Conservation (phyloP, 2,329 filamentous ascomycete species). For the Pyricularia pennisetigena region DNA sequence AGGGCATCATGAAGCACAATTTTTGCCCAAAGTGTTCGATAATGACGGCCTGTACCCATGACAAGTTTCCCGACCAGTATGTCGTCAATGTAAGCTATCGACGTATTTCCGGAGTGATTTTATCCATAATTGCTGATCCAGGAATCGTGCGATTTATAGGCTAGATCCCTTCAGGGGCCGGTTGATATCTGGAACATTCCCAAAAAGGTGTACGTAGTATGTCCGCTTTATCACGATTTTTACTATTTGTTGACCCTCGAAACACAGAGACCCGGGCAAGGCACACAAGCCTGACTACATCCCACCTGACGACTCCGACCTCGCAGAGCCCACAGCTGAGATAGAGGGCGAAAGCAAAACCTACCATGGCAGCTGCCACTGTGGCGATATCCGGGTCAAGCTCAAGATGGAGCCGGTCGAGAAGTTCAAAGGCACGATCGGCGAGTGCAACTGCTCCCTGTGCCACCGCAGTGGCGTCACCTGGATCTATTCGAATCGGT, state of each 20-base stretch:
- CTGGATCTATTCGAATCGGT: conserved; percentile 31
- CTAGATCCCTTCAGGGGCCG: conserved; percentile 26
- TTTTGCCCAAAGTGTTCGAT: conserved; percentile 44
- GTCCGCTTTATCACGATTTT: background rate
- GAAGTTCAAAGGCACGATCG: conserved; percentile 16
- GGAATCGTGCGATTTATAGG: background rate
- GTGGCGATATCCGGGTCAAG: conserved; percentile 35
- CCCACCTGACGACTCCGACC: conserved; percentile 26
- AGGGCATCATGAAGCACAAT: conserved; percentile 17
- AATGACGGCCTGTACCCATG: conserved; percentile 9
- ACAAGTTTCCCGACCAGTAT: conserved; percentile 10
- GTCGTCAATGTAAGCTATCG: conserved; percentile 30
- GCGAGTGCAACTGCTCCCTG: conserved; percentile 42
- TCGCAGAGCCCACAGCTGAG: conserved; percentile 22
- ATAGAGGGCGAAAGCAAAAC: conserved; percentile 19
- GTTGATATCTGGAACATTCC: conserved; percentile 31
- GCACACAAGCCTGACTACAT: conserved; percentile 21
- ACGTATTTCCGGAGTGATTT: background rate
- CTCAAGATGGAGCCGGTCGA: conserved; percentile 16
- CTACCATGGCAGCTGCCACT: conserved; percentile 43
- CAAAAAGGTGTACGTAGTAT: conserved; percentile 20
- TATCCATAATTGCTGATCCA: conserved; percentile 20
- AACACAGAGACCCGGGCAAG: conserved; percentile 27
- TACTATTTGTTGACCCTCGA: background rate
- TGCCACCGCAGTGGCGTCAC: conserved; percentile 31